phyloP scores from a whole-genome alignment of 495 filamentous ascomycete species.

The Lasiosphaeria ovina region DNA sequence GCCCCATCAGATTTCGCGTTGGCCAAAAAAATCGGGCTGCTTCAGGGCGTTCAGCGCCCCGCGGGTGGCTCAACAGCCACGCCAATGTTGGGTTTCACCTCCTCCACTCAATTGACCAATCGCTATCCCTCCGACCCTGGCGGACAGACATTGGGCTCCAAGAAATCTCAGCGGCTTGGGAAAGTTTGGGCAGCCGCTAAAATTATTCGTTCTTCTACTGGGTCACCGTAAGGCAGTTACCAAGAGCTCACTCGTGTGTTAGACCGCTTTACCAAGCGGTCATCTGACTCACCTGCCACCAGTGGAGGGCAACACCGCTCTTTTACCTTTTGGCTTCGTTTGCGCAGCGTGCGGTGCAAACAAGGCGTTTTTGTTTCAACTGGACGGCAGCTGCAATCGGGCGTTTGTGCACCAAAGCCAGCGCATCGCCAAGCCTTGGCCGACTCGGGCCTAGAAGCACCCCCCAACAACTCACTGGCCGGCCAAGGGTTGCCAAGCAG shows the following conservation, averaged over 20 bases:
- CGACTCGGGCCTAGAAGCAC: not conserved
- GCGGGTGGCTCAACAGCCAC: too few species aligned
- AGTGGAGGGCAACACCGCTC: not conserved
- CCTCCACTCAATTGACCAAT: constrained; percentile 1
- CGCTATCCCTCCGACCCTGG: not conserved
- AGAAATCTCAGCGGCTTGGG: not conserved
- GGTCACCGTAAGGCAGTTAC: not conserved
- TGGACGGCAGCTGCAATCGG: not conserved
- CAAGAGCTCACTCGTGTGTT: not conserved
- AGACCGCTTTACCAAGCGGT: not conserved
- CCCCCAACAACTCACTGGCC: not conserved
- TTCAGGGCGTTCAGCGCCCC: not conserved
- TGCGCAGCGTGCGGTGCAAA: not conserved
- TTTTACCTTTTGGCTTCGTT: not conserved
- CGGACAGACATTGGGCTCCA: not conserved
- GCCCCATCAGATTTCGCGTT: not conserved
- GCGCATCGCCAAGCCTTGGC: not conserved
- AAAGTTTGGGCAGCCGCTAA: not conserved
- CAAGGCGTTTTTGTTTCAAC: not conserved
- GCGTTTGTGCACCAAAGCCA: not conserved
- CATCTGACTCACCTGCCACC: not conserved
- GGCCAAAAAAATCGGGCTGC: not conserved
- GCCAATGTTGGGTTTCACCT: not conserved
- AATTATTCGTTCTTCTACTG: not conserved
- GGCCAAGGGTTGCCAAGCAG: not conserved